Evolutionary conservation across 2,329 filamentous ascomycete genomes (phyloP).

Genomic region (Didymella pinodella): DNA sequence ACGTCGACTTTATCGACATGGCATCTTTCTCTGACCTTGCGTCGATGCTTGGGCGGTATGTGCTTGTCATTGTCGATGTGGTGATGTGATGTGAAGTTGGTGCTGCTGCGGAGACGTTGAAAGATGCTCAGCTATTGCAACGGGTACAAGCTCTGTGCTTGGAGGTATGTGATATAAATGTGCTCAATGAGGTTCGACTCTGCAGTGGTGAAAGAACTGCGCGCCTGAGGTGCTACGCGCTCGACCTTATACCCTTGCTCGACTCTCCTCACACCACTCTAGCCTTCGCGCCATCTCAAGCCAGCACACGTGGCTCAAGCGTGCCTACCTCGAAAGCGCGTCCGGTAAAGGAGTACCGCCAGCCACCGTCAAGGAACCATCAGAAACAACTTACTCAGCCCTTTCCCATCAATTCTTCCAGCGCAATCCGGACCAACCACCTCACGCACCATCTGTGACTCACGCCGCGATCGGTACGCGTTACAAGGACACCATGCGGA

Average conservation of each 20-base stretch:
- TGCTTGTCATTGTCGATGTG: conserved; percentile 11
- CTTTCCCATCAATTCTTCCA: too few species aligned
- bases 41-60: conserved; percentile 7
- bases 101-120: neutral
- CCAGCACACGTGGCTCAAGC: neutral
- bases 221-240: neutral
- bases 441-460: too few species aligned
- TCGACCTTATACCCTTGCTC: neutral
- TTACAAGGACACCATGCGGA: too few species aligned
- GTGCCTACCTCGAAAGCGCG: neutral
- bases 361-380: too few species aligned
- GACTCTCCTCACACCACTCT: neutral
- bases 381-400: too few species aligned
- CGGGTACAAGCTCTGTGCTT: neutral
- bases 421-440: too few species aligned
- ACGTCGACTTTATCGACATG: conserved; percentile 33
- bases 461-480: too few species aligned
- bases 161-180: neutral
- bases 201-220: neutral
- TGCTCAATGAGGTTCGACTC: neutral
- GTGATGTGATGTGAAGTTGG: neutral
- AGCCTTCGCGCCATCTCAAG: neutral
- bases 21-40: conserved; percentile 19
- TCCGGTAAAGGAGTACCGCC: neutral
- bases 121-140: neutral